phyloP scores from a whole-genome alignment of 352 stramenopile genomes.

The Blastocystis sp. region DNA sequence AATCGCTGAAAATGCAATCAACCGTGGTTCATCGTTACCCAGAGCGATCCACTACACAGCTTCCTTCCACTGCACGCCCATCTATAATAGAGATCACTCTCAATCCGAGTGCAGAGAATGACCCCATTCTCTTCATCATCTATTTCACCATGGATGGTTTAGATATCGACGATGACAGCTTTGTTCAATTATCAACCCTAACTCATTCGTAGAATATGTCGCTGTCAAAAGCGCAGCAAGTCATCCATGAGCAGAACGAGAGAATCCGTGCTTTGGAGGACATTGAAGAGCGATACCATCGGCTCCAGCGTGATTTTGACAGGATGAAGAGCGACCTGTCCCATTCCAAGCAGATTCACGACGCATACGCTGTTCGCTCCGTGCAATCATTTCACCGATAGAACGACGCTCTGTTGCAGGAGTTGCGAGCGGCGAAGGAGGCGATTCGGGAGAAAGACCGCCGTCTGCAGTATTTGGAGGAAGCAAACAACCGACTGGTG shows the following conservation, averaged over 20 bases:
- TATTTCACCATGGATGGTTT: constrained; percentile 46
- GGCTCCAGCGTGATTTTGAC: constrained; percentile 15
- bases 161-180: constrained; percentile 53
- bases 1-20: too few relatives aligned
- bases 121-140: background rate
- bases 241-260: constrained; percentile 1
- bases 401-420: constrained; percentile 14
- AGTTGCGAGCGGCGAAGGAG: constrained; percentile 46
- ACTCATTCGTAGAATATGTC: constrained; percentile 43
- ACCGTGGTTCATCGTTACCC: too few relatives aligned
- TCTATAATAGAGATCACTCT: too few relatives aligned
- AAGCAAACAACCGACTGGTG: constrained; percentile 60
- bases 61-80: too few relatives aligned
- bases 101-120: too few relatives aligned
- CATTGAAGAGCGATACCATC: background rate
- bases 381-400: background rate
- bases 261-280: background rate
- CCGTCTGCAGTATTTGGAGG: constrained; percentile 50
- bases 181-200: background rate
- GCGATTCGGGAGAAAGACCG: constrained; percentile 34
- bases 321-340: background rate
- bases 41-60: too few relatives aligned
- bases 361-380: background rate
- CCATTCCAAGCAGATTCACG: background rate
- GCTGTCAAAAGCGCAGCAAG: background rate